Evolutionary conservation across 1,284 basidiomycete genomes (phyloP).

Genomic region (Somion occarium): DNA sequence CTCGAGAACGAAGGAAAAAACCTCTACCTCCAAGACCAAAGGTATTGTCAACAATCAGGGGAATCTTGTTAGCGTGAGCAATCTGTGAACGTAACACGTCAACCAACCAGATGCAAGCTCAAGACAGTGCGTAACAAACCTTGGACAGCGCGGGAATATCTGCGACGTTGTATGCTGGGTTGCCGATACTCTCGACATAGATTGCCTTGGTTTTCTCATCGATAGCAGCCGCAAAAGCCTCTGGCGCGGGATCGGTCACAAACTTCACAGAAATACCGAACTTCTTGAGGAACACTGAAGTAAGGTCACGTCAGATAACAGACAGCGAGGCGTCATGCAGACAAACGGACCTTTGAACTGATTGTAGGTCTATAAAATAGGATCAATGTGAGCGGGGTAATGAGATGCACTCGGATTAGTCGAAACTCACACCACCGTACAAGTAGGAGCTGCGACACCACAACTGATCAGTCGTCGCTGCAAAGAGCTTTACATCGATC

Average conservation of each 20-base stretch:
- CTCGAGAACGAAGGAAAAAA: not conserved
- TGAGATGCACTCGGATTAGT: not conserved
- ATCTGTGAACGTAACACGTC: slow-evolving; percentile 21
- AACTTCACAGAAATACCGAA: slow-evolving; percentile 80
- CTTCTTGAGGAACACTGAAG: slow-evolving; percentile 68
- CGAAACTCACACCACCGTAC: slow-evolving; percentile 59
- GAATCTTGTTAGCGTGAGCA: slow-evolving; percentile 73
- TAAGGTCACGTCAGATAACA: not conserved
- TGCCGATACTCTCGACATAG: slow-evolving; percentile 82
- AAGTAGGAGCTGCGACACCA: slow-evolving; percentile 42
- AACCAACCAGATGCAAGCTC: not conserved
- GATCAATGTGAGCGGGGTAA: not conserved
- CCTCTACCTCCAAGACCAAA: slow-evolving; percentile 75
- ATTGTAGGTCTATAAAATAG: slow-evolving; percentile 65
- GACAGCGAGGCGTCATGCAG: slow-evolving; percentile 4
- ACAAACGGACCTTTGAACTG: slow-evolving; percentile 73
- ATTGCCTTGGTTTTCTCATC: slow-evolving; percentile 77
- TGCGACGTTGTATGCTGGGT: slow-evolving; percentile 77
- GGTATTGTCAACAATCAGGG: slow-evolving; percentile 87
- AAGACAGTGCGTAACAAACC: slow-evolving; percentile 28
- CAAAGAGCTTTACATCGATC: slow-evolving; percentile 16
- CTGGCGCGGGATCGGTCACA: slow-evolving; percentile 58
- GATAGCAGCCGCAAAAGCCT: slow-evolving; percentile 68
- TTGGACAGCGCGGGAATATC: slow-evolving; percentile 74
- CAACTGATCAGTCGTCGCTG: not conserved